Evolutionary conservation across 129 eudicot species (phyloP).

Genomic region (Chrysanthemum seticuspe): DNA sequence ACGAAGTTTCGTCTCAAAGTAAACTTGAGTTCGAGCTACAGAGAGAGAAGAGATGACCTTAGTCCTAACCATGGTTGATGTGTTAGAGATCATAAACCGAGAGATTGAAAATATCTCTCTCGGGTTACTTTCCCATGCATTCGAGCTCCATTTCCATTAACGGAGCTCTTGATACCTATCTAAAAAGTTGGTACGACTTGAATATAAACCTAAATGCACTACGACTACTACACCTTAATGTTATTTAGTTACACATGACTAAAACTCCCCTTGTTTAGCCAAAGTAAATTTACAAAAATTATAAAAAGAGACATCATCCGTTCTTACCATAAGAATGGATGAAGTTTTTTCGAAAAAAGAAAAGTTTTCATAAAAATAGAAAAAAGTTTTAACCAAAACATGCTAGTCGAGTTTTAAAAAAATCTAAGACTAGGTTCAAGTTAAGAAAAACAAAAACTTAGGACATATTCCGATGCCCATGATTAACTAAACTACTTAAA

Average conservation of each 20-base stretch:
- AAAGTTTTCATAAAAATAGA: conserved; percentile 10
- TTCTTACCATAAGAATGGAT: conserved; percentile 52
- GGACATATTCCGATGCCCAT: conserved; percentile 60
- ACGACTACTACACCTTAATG: conserved; percentile 35
- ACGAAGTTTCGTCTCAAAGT: conserved; percentile 38
- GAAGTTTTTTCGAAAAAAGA: conserved; percentile 26
- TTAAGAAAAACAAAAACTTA: conserved; percentile 42
- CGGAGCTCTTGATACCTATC: conserved; percentile 52
- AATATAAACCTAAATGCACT: conserved; percentile 35
- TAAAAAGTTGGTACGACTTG: conserved; percentile 33
- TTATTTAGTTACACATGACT: conserved; percentile 48
- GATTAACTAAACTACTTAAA: conserved; percentile 31
- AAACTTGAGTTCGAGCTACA: conserved; percentile 19
- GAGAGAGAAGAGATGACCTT: conserved; percentile 43
- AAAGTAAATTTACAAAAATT: conserved; percentile 41
- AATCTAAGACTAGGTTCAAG: conserved; percentile 59
- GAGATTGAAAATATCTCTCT: conserved; percentile 68
- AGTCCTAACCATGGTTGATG: conserved; percentile 98
- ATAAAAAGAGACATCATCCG: conserved; percentile 27
- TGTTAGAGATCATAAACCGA: conserved; percentile 55
- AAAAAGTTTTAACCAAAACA: conserved; percentile 28
- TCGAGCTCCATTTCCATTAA: conserved; percentile 54
- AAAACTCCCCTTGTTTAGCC: conserved; percentile 64
- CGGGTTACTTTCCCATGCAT: conserved; percentile 63
- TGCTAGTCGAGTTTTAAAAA: conserved; percentile 59